Evolutionary conservation across 73 alveolate species (phyloP).

Genomic region (Blepharisma japonicum): DNA sequence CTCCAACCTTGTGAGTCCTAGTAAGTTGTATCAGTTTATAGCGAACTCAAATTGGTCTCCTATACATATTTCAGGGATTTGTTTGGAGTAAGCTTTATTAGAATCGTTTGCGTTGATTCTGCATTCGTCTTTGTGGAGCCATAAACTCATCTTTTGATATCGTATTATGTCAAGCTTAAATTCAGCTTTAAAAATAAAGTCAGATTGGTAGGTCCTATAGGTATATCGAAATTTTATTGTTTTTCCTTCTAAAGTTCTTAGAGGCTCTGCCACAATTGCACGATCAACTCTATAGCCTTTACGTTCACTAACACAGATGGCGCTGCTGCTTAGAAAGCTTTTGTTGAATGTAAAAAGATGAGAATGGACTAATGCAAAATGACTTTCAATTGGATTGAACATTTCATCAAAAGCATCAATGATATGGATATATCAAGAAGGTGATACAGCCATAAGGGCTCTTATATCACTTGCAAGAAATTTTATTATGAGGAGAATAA

Average conservation of each 20-base stretch:
- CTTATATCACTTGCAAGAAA: neutral
- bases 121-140: constrained; percentile 33
- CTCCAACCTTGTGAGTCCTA: neutral
- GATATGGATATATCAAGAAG: constrained; percentile 15
- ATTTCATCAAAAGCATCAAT: constrained; percentile 14
- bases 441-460: constrained; percentile 5
- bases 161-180: constrained; percentile 2
- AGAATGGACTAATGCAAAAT: constrained; percentile 26
- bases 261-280: constrained; percentile 15
- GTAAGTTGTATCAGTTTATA: constrained; percentile 7
- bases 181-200: neutral
- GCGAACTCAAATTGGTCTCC: constrained; percentile 20
- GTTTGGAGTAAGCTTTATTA: constrained; percentile 21
- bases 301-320: neutral
- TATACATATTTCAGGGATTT: neutral
- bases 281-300: constrained; percentile 25
- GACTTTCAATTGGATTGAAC: constrained; percentile 30
- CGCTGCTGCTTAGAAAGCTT: neutral
- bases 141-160: neutral
- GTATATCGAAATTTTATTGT: constrained; percentile 28
- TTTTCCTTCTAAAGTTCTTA: neutral
- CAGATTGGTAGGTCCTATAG: neutral
- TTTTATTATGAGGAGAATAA: neutral
- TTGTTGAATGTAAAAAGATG: neutral
- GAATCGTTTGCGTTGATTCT: constrained; percentile 15